phyloP scores from a whole-genome alignment of 2,329 filamentous ascomycete species.

The Kalaharituber pfeilii region DNA sequence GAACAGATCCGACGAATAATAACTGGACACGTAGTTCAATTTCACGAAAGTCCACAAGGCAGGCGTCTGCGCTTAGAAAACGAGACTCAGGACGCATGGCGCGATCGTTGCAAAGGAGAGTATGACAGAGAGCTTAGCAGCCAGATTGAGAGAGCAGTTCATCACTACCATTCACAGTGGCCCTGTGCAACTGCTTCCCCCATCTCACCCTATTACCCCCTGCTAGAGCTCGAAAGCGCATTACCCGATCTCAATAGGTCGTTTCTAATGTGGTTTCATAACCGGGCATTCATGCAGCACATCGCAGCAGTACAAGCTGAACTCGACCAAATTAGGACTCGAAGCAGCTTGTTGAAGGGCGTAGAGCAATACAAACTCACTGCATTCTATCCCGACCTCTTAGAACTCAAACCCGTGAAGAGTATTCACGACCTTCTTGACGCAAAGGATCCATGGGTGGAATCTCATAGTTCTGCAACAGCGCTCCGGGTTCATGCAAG shows the following conservation, averaged over 20 bases:
- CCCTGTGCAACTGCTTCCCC: not conserved
- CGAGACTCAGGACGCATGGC: not conserved
- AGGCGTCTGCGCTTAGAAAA: not conserved
- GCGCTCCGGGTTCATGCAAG: not conserved
- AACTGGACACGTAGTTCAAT: no score
- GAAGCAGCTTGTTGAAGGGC: not conserved
- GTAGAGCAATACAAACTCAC: not conserved
- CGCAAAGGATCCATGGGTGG: not conserved
- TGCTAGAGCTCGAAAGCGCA: not conserved
- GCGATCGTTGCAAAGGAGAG: no score
- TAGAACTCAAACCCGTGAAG: not conserved
- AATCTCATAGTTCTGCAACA: not conserved
- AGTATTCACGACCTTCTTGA: not conserved
- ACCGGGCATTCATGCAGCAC: not conserved
- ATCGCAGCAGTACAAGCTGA: not conserved
- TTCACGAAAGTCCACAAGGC: conserved; percentile 4
- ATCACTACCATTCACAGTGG: not conserved
- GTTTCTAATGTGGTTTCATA: not conserved
- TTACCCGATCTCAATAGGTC: not conserved
- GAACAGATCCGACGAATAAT: no score
- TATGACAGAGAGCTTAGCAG: not conserved
- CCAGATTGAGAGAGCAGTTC: not conserved
- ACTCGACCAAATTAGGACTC: not conserved
- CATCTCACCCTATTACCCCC: not conserved
- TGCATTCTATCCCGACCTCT: not conserved